Percentiles rank a stretch among this genome's conserved stretches.
phyloP scores from a whole-genome alignment of 805 yeast species.

The Teunomyces aglyptinius region DNA sequence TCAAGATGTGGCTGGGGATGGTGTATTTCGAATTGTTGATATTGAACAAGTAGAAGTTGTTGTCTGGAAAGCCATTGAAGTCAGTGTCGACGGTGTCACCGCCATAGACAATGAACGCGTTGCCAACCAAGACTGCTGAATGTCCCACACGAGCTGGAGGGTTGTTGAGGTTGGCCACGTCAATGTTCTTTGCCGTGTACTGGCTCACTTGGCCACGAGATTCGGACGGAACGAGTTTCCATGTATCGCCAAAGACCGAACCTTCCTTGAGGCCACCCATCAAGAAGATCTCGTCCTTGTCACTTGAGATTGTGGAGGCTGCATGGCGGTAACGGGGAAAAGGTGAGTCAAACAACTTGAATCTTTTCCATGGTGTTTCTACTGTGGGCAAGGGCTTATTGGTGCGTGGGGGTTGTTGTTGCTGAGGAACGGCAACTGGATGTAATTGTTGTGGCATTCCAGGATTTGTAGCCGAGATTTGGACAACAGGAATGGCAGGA shows the following conservation, averaged over 20 bases:
- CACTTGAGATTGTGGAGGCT: constrained; percentile 71
- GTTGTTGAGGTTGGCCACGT: constrained; percentile 63
- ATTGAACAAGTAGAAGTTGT: constrained; percentile 83
- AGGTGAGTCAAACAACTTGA: constrained; percentile 69
- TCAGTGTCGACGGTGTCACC: constrained; percentile 92
- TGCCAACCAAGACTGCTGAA: constrained; percentile 86
- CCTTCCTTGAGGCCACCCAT: constrained; percentile 96
- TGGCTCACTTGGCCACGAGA: constrained; percentile 20
- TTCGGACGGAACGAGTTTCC: constrained; percentile 69
- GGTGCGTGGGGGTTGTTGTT: constrained; percentile 1
- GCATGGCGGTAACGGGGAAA: constrained; percentile 95
- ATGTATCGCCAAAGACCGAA: constrained; percentile 91
- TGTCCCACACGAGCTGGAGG: constrained; percentile 98
- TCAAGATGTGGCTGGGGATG: constrained; percentile 42
- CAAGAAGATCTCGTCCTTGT: constrained; percentile 75
- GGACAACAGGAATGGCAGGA: constrained; percentile 2
- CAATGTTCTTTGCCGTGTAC: constrained; percentile 32
- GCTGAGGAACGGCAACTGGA: neutral
- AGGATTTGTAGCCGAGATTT: neutral
- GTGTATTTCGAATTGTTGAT: constrained; percentile 45
- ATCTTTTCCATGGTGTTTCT: constrained; percentile 59
- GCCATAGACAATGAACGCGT: constrained; percentile 92
- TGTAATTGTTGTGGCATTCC: neutral
- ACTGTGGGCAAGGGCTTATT: neutral
- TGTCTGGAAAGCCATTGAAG: constrained; percentile 75